phyloP scores from a whole-genome alignment of 129 eudicot species.

The Pseudognaphalium luteoalbum region DNA sequence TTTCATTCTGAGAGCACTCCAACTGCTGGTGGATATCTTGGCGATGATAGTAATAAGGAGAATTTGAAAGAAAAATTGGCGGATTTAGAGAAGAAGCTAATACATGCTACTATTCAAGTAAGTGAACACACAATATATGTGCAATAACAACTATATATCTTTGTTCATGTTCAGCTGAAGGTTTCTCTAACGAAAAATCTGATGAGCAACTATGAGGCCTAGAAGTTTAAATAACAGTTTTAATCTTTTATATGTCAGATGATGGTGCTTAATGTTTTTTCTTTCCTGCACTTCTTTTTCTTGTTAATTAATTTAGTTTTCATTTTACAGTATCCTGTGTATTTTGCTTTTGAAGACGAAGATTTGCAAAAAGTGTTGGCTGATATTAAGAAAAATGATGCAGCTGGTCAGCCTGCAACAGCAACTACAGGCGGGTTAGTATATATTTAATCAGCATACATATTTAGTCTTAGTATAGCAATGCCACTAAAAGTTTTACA shows the following conservation, averaged over 20 bases:
- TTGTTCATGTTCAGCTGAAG: conserved; percentile 1
- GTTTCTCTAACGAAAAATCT: neutral
- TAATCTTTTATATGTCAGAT: neutral
- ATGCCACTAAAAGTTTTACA: neutral
- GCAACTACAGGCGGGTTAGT: conserved; percentile 99
- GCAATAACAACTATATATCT: neutral
- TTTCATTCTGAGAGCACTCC: conserved; percentile 48
- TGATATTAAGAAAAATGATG: conserved; percentile 84
- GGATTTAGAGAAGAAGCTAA: conserved; percentile 71
- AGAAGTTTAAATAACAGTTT: conserved; percentile 5
- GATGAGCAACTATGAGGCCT: conserved; percentile 9
- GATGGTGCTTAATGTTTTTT: conserved; percentile 3
- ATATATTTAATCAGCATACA: conserved; percentile 12
- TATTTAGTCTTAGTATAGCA: neutral
- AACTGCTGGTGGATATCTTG: conserved; percentile 36
- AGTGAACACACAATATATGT: conserved; percentile 37
- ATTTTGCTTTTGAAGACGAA: conserved; percentile 92
- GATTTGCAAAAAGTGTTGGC: conserved; percentile 68
- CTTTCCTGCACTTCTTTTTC: neutral
- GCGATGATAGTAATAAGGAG: conserved; percentile 38
- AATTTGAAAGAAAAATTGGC: conserved; percentile 43
- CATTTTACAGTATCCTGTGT: conserved; percentile 83
- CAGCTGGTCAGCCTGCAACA: conserved; percentile 93
- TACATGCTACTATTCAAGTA: conserved; percentile 77
- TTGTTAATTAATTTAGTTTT: conserved; percentile 20